Percentiles rank a stretch among this genome's conserved stretches.
phyloP scores from a whole-genome alignment of 2,329 filamentous ascomycete species.

The Colletotrichum camelliae region DNA sequence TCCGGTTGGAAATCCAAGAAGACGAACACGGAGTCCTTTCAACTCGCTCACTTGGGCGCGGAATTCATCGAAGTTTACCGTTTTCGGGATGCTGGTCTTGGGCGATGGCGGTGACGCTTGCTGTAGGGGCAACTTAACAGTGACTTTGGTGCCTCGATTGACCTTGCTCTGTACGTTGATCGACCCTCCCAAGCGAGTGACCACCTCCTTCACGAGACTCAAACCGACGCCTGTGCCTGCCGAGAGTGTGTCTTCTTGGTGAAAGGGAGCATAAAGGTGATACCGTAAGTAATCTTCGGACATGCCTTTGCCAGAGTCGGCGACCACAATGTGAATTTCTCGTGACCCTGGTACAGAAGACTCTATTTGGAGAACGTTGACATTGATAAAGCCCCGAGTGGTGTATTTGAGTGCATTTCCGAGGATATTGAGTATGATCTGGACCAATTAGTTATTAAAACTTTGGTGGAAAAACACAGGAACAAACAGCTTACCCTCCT shows the following conservation, averaged over 20 bases:
- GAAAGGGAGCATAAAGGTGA: slow-evolving; percentile 67
- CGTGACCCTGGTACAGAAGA: neutral
- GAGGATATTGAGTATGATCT: slow-evolving; percentile 68
- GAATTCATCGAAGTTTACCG: slow-evolving; percentile 31
- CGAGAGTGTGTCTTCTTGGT: slow-evolving; percentile 65
- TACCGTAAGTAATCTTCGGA: slow-evolving; percentile 65
- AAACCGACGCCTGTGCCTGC: slow-evolving; percentile 70
- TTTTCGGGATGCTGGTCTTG: neutral
- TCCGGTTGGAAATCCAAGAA: slow-evolving; percentile 24
- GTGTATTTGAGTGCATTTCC: slow-evolving; percentile 70
- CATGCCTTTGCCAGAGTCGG: slow-evolving; percentile 72
- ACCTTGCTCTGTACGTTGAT: slow-evolving; percentile 59
- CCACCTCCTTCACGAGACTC: slow-evolving; percentile 66
- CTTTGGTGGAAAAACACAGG: fast-evolving
- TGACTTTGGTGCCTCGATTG: slow-evolving; percentile 40
- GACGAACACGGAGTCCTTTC: slow-evolving; percentile 32
- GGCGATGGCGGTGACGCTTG: neutral
- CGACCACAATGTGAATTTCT: slow-evolving; percentile 49
- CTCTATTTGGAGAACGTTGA: slow-evolving; percentile 29
- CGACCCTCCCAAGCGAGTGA: slow-evolving; percentile 61
- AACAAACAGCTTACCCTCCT: neutral
- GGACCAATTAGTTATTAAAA: slow-evolving; percentile 7
- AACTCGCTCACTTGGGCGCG: slow-evolving; percentile 31
- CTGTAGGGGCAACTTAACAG: slow-evolving; percentile 35
- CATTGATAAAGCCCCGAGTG: slow-evolving; percentile 32